Conservation (phyloP, 1,139 yeast species). For the Kluyveromyces marxianus region DNA sequence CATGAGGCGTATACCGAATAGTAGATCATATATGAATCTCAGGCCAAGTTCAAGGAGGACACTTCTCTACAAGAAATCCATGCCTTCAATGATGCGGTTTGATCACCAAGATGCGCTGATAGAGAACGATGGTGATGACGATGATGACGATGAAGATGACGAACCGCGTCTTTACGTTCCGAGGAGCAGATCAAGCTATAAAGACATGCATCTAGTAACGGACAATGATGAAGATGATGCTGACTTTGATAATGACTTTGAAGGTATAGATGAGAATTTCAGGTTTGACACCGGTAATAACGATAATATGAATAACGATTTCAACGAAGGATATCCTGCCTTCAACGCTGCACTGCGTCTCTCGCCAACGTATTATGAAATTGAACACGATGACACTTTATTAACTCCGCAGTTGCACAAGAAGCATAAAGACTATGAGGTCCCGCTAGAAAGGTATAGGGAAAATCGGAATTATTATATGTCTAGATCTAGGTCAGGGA, state of each 20-base stretch:
- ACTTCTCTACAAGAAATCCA: conserved; percentile 23
- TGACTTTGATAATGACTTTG: conserved; percentile 51
- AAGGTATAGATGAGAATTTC: conserved; percentile 5
- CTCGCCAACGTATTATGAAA: conserved; percentile 24
- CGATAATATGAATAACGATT: not conserved
- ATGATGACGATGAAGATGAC: conserved; percentile 11
- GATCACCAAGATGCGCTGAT: conserved; percentile 11
- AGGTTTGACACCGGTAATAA: conserved; percentile 17
- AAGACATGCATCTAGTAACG: conserved; percentile 19
- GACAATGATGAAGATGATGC: conserved; percentile 49
- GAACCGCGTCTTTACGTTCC: not conserved
- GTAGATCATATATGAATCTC: conserved; percentile 23
- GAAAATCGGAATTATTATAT: conserved; percentile 9
- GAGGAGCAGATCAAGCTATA: not conserved
- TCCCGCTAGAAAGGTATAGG: conserved; percentile 21
- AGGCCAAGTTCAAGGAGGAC: conserved; percentile 13
- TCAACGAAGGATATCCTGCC: not conserved
- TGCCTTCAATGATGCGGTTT: conserved; percentile 20
- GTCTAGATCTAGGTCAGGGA: not conserved
- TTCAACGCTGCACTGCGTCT: conserved; percentile 12
- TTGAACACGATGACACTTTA: conserved; percentile 21
- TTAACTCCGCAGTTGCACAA: conserved; percentile 25
- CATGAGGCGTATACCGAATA: conserved; percentile 15
- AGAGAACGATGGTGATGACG: conserved; percentile 15
- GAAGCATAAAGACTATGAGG: conserved; percentile 18